Evolutionary conservation across 2,329 filamentous ascomycete species (phyloP).

Genomic region (Beauveria sp.): DNA sequence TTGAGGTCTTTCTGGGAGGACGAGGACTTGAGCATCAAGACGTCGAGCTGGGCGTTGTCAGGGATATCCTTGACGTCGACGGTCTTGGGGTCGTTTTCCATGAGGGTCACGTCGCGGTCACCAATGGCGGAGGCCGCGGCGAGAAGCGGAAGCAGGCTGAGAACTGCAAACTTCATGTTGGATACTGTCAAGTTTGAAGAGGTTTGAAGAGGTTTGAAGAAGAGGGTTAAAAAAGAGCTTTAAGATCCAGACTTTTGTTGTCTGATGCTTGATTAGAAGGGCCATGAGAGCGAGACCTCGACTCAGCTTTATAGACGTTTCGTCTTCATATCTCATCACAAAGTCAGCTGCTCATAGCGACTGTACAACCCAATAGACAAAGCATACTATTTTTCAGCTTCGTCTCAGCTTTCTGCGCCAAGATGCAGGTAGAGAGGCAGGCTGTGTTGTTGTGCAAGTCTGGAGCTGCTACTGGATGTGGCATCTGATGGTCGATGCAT

Average conservation of each 20-base stretch:
- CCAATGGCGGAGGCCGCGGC: background rate
- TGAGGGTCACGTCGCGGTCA: background rate
- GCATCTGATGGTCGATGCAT: background rate
- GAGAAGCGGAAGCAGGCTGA: background rate
- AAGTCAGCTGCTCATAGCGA: background rate
- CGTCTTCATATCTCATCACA: background rate
- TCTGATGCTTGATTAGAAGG: background rate
- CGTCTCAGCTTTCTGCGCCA: slow-evolving; percentile 3
- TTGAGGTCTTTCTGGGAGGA: background rate
- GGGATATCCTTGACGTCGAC: slow-evolving; percentile 1
- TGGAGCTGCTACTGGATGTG: background rate
- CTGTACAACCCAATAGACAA: background rate
- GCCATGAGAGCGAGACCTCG: background rate
- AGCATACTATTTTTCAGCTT: background rate
- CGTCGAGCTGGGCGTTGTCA: background rate
- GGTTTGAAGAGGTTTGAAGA: background rate
- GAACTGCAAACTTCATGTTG: slow-evolving; percentile 2
- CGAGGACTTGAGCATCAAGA: background rate
- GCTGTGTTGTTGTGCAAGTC: background rate
- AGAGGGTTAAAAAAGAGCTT: too few relatives aligned
- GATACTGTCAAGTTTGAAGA: background rate
- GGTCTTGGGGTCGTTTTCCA: background rate
- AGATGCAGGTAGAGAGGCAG: background rate
- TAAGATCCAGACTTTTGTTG: background rate
- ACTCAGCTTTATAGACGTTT: background rate